These are phyloP conservation scores for Piper longum DNA, from an alignment of 164 flowering plant species.

Conservation along the genomic window DNA sequence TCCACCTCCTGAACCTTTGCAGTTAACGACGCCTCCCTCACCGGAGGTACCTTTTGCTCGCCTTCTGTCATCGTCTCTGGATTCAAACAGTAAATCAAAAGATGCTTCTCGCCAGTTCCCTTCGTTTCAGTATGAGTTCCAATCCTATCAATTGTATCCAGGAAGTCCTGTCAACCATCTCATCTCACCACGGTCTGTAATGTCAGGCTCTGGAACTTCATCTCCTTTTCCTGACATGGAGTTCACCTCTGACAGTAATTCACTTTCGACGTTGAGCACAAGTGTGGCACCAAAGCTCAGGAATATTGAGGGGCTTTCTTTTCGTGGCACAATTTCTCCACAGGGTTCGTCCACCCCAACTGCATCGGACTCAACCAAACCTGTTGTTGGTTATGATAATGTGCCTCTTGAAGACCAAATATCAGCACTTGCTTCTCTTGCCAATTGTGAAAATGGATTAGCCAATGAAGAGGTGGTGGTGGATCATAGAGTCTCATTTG, in stretches of 20 bases:
- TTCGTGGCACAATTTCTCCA: constrained; percentile 45
- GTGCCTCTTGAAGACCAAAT: constrained; percentile 31
- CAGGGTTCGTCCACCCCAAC: constrained; percentile 26
- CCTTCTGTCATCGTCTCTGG: constrained; percentile 36
- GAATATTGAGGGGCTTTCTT: constrained; percentile 39
- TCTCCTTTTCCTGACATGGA: constrained; percentile 82
- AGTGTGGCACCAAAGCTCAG: constrained; percentile 54
- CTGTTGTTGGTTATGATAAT: constrained; percentile 21
- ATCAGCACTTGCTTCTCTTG: constrained; percentile 41
- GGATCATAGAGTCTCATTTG: constrained; percentile 74
- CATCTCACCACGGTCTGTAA: constrained; percentile 86
- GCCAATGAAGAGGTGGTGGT: constrained; percentile 18
- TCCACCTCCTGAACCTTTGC: constrained; percentile 88
- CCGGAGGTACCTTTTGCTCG: constrained; percentile 98
- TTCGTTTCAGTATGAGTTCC: constrained; percentile 56
- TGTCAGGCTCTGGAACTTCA: constrained; percentile 77
- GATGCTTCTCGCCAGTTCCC: constrained; percentile 32
- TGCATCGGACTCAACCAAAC: constrained; percentile 36
- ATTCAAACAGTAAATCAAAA: constrained; percentile 24
- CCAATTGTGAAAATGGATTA: constrained; percentile 33
- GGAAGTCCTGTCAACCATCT: constrained; percentile 90
- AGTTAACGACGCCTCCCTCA: constrained; percentile 91
- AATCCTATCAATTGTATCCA: constrained; percentile 76
- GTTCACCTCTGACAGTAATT: constrained; percentile 20
- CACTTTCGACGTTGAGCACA: constrained; percentile 34